Percentiles rank a stretch among this genome's conserved stretches.
These are phyloP conservation scores for Phytophthora tubulina DNA, from an alignment of 352 stramenopile species.

Conservation along the genomic window DNA sequence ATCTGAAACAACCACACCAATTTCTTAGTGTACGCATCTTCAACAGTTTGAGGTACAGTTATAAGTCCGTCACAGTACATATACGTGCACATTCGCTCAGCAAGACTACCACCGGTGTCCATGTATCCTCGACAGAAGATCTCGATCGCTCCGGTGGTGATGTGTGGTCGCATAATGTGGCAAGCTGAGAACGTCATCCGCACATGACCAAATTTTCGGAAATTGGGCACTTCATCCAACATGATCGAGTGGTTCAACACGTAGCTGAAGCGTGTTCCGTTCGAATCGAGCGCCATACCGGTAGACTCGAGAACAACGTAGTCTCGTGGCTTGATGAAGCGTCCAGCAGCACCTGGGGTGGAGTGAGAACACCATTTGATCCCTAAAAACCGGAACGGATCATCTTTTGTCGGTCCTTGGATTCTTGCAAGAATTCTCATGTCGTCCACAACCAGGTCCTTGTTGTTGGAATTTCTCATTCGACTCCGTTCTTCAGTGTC, in stretches of 20 bases:
- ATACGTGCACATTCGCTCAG: conserved; percentile 31
- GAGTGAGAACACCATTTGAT: conserved; percentile 55
- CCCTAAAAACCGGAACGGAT: conserved; percentile 57
- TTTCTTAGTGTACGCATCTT: conserved; percentile 67
- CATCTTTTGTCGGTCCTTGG: conserved; percentile 47
- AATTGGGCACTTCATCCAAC: conserved; percentile 42
- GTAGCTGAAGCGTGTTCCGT: conserved; percentile 43
- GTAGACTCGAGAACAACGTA: conserved; percentile 61
- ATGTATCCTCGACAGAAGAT: conserved; percentile 55
- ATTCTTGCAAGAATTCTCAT: conserved; percentile 42
- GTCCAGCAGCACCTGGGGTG: conserved; percentile 10
- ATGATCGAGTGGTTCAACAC: conserved; percentile 49
- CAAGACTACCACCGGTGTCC: conserved; percentile 37
- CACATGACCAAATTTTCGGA: conserved; percentile 34
- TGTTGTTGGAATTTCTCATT: conserved; percentile 31
- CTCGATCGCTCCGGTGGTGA: conserved; percentile 38
- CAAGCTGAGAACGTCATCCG: conserved; percentile 44
- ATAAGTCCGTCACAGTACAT: conserved; percentile 54
- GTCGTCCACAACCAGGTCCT: conserved; percentile 38
- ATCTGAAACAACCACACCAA: conserved; percentile 44
- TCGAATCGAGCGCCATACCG: conserved; percentile 48
- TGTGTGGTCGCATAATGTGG: conserved; percentile 46
- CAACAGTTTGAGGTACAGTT: conserved; percentile 42
- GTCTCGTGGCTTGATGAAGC: conserved; percentile 58
- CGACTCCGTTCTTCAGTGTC: conserved; percentile 43